phyloP scores from a whole-genome alignment of 352 stramenopile species.

The Blastocystis sp. region DNA sequence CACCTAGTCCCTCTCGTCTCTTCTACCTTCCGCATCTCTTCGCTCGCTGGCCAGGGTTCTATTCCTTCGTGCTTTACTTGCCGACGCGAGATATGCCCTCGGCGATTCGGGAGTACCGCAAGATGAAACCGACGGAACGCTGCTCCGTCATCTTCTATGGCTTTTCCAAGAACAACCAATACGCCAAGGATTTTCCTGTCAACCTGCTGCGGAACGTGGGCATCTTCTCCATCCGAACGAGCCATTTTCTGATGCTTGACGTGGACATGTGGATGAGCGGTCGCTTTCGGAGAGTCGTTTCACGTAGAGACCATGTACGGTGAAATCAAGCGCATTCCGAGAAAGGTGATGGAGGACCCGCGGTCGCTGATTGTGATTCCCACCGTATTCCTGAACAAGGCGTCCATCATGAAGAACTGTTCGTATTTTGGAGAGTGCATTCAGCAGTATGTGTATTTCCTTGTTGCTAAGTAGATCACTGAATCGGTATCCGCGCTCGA shows the following conservation, averaged over 20 bases:
- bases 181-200: constrained; percentile 51
- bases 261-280: constrained; percentile 54
- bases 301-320: background rate
- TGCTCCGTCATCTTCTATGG: constrained; percentile 9
- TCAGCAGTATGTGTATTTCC: background rate
- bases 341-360: background rate
- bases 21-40: constrained; percentile 26
- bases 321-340: constrained; percentile 27
- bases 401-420: background rate
- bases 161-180: background rate
- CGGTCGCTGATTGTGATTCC: background rate
- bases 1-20: background rate
- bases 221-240: constrained; percentile 6
- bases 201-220: constrained; percentile 48
- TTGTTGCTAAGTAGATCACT: background rate
- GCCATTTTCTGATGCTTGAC: constrained; percentile 52
- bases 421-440: background rate
- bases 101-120: background rate
- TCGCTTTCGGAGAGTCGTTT: background rate
- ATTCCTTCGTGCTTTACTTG: background rate
- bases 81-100: background rate
- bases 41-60: constrained; percentile 2
- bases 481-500: background rate
- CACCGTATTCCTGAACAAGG: constrained; percentile 12
- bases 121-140: background rate